Conservation (phyloP, 306 rosid genomes). For the Biancaea sappan region DNA sequence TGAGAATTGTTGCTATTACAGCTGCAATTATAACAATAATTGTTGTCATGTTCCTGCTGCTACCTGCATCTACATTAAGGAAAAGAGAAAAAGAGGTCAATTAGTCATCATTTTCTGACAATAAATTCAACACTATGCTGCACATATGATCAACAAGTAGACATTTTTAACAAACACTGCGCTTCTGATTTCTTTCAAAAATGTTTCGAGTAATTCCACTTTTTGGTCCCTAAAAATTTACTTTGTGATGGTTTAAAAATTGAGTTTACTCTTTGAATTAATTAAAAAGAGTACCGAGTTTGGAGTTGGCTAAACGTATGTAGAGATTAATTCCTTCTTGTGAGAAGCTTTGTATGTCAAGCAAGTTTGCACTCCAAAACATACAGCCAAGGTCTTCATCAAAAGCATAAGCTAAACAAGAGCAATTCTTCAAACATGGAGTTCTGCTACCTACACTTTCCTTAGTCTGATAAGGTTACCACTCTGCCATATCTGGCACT, state of each 20-base stretch:
- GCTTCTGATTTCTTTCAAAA: no score
- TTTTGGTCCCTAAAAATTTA: no score
- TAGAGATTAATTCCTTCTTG: not conserved
- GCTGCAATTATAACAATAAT: not conserved
- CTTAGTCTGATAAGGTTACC: not conserved
- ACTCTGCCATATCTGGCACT: slow-evolving; percentile 11
- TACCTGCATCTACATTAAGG: not conserved
- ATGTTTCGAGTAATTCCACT: no score
- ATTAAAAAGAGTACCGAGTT: not conserved
- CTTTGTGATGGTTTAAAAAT: no score
- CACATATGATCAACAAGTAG: not conserved
- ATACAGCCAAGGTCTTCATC: slow-evolving; percentile 20
- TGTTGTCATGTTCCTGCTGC: not conserved
- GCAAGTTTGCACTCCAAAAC: slow-evolving; percentile 23
- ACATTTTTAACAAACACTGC: no score
- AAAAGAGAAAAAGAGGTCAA: no score
- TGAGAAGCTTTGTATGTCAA: not conserved
- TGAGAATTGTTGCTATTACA: slow-evolving; percentile 8
- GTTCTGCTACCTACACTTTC: not conserved
- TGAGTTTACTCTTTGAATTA: no score
- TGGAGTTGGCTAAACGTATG: not conserved
- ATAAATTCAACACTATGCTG: not conserved
- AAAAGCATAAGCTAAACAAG: slow-evolving; percentile 36
- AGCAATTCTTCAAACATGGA: slow-evolving; percentile 27
- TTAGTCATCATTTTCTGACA: not conserved